Evolutionary conservation across 2,329 filamentous ascomycete species (phyloP), one percentile per base, ranked within the genome.

Genomic region (Microdochium nivale): DNA sequence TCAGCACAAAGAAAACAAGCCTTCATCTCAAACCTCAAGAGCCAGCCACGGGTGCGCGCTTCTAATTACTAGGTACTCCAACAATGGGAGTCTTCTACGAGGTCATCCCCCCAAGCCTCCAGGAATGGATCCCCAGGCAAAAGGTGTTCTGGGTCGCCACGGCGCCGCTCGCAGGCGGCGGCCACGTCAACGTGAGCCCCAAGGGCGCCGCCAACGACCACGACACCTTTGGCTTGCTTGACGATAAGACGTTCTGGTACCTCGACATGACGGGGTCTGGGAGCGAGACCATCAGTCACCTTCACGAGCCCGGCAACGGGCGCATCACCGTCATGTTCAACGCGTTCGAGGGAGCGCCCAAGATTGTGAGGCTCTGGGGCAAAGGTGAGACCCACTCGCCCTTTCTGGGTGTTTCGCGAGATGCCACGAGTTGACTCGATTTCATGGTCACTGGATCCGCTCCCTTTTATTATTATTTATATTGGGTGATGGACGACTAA

Each of bases 61-160:
- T n/a, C 14, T 16, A 5, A 43, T 43, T n/a, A 7, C 35, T 4
- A 16, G 35, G 16, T 8, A 40, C 35, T 16, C 19, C 13, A 16
- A 44, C 40, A 44, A 44, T 66, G 64, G 64, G 64, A 3, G 58
- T 53, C 10, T 66, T 60, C 49, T 64, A 54, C 51, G 63, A 66
- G 48, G 58, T 56, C 10, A 64, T 66, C 10, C 62, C 64, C 16
- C 56, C 58, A n/a, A 58, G 59, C 27, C 75, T 88, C 32, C 71
- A 75, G 52, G 67, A 73, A 40, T 90, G 86, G 84, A 79, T 83
- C 49, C 73, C 83, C 48, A 66, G 72, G 11, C 87, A 91, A 59
- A 79, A 83, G 51, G 70, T 91, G 59, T 90, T 90, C 76, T 90
- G 86, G 72, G 84, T 87, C 11, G 84, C 81, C 40, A 87, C 84